A percentile compares a stretch with the other conserved stretches of the same genome.
These are phyloP conservation scores for Calonectria pauciramosa DNA, from an alignment of 2,329 filamentous ascomycete genomes.

Conservation along the genomic window DNA sequence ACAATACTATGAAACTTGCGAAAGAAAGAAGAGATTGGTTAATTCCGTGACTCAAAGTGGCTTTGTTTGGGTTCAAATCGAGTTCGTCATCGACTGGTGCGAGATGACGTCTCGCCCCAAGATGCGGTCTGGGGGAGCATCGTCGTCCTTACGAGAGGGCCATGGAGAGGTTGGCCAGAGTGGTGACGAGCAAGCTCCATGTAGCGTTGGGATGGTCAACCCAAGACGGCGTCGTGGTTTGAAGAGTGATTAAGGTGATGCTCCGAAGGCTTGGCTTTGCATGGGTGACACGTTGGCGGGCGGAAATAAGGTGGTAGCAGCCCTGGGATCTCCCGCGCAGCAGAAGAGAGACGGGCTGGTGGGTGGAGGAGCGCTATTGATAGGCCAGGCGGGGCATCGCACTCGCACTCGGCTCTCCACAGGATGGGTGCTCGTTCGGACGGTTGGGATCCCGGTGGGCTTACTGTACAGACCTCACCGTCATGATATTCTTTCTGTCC, in stretches of 20 bases:
- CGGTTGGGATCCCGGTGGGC: neutral
- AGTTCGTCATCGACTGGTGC: slow-evolving; percentile 1
- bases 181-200: neutral
- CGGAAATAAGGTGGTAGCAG: neutral
- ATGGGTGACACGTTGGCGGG: neutral
- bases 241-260: neutral
- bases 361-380: neutral
- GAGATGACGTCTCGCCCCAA: neutral
- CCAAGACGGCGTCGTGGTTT: neutral
- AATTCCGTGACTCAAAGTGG: neutral
- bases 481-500: neutral
- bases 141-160: neutral
- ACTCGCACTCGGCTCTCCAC: slow-evolving; percentile 17
- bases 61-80: neutral
- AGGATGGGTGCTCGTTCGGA: neutral
- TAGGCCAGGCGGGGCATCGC: neutral
- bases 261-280: neutral
- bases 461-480: neutral
- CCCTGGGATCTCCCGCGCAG: neutral
- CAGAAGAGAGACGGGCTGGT: neutral
- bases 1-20: neutral
- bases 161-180: neutral
- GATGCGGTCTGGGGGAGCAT: neutral
- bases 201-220: neutral
- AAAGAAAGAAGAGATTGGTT: neutral